Evolutionary conservation across 1,284 basidiomycete genomes (phyloP), one percentile per base, ranked within the genome.

Genomic region (Ganoderma multipileum): DNA sequence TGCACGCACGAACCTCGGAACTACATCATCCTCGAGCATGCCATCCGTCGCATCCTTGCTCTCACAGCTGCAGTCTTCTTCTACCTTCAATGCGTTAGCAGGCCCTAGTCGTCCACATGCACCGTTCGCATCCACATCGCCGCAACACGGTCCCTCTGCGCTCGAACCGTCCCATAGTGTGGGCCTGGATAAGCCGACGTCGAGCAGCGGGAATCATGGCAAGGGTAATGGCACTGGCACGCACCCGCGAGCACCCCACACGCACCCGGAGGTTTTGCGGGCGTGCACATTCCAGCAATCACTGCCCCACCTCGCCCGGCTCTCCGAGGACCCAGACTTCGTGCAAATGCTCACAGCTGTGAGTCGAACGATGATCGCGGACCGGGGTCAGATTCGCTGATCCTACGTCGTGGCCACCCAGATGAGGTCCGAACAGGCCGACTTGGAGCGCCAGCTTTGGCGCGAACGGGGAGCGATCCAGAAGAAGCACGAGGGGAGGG

Each of bases 371-470:
- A 16, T 41, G 59, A 16, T 55, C 44, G 59, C 62, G 58, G 54
- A 14, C 42, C 59, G 67, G 36, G 54, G 20, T 23, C n/a, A 36
- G n/a, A 52, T 47, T 55, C 47, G 47, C 54, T 64, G 44, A 65
- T 61, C n/a, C 12, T 36, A 36, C 62, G 64, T 36, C 28, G 54
- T 58, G 57, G 58, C 58, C 42, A 28, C 57, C 16, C 70, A 85
- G 83, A 79, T 94, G 76, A 90, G 87, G 77, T 78, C 85, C 67
- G 89, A 91, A 64, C 92, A 94, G 79, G 83, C 88, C 66, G 81
- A 83, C 20, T 80, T 94, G 39, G 92, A 94, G 77, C 84, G 81
- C 68, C 84, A 84, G 69, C 77, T 94, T 33, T 92, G 86, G 86
- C 83, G 86, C 66, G 91, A 92, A 73, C 82, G 92, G 66, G 81